Base-by-base conservation (phyloP, 129 eudicot species). In the Rutidosis leptorrhynchoides region DNA sequence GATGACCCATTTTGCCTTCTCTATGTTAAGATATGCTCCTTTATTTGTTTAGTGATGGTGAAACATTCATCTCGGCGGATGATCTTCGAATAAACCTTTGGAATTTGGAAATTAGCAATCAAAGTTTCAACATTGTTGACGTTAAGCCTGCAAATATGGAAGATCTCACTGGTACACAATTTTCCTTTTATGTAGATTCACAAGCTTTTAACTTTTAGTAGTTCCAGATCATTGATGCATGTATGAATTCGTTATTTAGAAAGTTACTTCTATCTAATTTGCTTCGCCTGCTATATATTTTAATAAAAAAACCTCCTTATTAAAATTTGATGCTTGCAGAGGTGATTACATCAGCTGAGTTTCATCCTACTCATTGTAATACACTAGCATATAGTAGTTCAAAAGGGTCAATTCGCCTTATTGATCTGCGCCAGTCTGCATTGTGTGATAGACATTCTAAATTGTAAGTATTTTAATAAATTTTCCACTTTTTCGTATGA, bases 11-110 rank as follows among this genome's bases (percentile, higher is more conserved):
- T 49, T 49, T n/a, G 20, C 23, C 10, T n/a, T 4, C 24, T 17
- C 21, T 49, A 49, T 49, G 55, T 49, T 20, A 49, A 19, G 3
- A 49, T 49, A 49, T 49, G 55, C 11, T 49, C 23, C 55, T 6
- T 49, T 43, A 2, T n/a, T 26, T 15, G 25, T 12, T 22, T 76
- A 93, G 99, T 77, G 99, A 93, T 75, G 95, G 95, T 54, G 99
- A 89, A 79, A 93, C 99, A 53, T 93, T 93, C 77, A 93, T 93
- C 68, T 93, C 99, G 69, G 99, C 99, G 56, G 99, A 93, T 84
- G 96, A 93, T 73, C 78, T 93, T 56, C 83, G 99, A 64, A 89
- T 93, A 80, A 86, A 93, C 74, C 99, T 93, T 61, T 93, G 99
- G 99, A 86, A 93, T 82, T 77, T 93, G 88, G 99, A 93, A 72